Base-by-base conservation (phyloP, 306 rosid species). In the Aeschynomene evenia region DNA sequence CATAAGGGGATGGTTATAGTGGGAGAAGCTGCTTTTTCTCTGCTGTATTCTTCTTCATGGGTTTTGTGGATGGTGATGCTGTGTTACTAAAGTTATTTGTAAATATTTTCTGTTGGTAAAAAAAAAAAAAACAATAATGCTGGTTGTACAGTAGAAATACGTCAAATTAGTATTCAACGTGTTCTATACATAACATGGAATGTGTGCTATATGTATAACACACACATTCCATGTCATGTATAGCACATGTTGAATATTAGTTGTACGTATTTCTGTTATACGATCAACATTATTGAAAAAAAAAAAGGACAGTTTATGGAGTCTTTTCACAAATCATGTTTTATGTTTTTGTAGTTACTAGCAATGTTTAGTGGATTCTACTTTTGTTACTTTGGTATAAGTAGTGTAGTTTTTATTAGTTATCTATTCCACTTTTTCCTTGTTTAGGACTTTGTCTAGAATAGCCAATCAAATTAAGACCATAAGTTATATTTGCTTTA, bases 81-180 rank as follows among this genome's bases (percentile, higher is more conserved):
- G 78, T 82, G 79, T 80, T 82, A 70, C 81, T 73, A 46, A 18
- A 53, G 81, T 76, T 83, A 43, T 87, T 49, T 90, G 89, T 90
- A 87, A 68, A 87, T 79, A 85, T 65, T 81, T 79, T 58, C n/a
- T 81, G 82, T 75, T 42, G 83, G 70, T 65, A 66, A 73, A 63
- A 68, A 5, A 71, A 66, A 73, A 63, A 68, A 6, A 51, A 53
- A n/a, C n/a, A n/a, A n/a, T n/a, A n/a, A n/a, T n/a, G n/a, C n/a
- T n/a, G n/a, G n/a, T n/a, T n/a, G n/a, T n/a, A n/a, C n/a, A n/a
- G n/a, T n/a, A n/a, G n/a, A n/a, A n/a, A n/a, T n/a, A n/a, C n/a
- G n/a, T n/a, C n/a, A n/a, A n/a, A n/a, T n/a, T n/a, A n/a, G n/a
- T n/a, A n/a, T n/a, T n/a, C n/a, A n/a, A n/a, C n/a, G n/a, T n/a